Base-by-base conservation (phyloP, 2,329 filamentous ascomycete species). In the Setomelanomma holmii region DNA sequence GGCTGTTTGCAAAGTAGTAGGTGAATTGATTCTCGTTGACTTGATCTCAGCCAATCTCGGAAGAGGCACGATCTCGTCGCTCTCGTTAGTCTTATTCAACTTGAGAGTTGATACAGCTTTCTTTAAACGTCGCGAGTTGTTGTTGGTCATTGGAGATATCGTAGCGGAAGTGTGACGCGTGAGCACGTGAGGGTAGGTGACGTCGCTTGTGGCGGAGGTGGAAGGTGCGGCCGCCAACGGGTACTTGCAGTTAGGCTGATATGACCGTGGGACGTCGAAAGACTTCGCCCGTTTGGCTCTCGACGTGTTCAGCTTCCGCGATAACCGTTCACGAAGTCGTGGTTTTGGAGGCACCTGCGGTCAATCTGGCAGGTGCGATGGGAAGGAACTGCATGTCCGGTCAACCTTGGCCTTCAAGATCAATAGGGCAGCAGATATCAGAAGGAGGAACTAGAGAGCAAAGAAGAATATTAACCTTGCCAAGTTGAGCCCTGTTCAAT, bases 361-460 rank as follows among this genome's bases (percentile, higher is more conserved):
- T 23, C 38, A 45, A 14, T 44, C 44, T 20, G 46, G 57, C 20
- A 56, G 49, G 27, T 58, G 33, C 19, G 45, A 14, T 16, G 49
- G 40, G 38, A 46, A 55, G 45, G 19, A 27, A 7, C 49, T 51
- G 23, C 16, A 35, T n/a, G 20, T n/a, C 34, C 34, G 19, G 19
- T 55, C n/a, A 51, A 34, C 16, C 34, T 7, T 17, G 8, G 16
- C 16, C 14, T 17, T 36, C 7, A 36, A 7, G 34, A 36, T 36
- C 34, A 10, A 36, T 16, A 36, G 12, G 11, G 16, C 34, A 7
- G 24, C 24, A 6, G 34, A 36, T 16, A 36, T 36, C 27, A 30
- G 27, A 6, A 30, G 27, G 27, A 30, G 27, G 34, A 6, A 36
- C 3, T 7, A n/a, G 12, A 36, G 34, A 17, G 34, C 34, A 36